phyloP scores from a whole-genome alignment of 805 yeast genomes.

The Hanseniaspora taiwanica region DNA sequence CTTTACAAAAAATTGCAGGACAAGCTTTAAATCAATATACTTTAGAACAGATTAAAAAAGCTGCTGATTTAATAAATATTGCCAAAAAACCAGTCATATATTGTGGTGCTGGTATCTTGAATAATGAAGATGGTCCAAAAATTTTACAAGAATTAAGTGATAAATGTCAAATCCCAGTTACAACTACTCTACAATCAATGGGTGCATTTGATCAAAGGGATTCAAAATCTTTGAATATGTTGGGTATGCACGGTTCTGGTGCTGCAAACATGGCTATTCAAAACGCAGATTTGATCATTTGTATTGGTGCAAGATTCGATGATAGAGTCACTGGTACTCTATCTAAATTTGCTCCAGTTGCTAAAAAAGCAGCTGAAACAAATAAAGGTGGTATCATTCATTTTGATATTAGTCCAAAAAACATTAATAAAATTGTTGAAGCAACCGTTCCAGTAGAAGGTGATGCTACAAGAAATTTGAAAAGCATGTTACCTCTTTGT shows the following conservation, averaged over 20 bases:
- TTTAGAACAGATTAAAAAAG: conserved; percentile 54
- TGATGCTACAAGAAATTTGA: conserved; percentile 74
- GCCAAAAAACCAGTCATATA: conserved; percentile 84
- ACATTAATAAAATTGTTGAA: conserved; percentile 92
- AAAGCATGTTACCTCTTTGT: conserved; percentile 57
- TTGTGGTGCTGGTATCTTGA: conserved; percentile 84
- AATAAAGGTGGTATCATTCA: conserved; percentile 92
- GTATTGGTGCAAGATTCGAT: conserved; percentile 94
- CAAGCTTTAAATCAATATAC: conserved; percentile 64
- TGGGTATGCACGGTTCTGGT: conserved; percentile 97
- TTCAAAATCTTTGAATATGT: conserved; percentile 83
- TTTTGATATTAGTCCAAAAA: conserved; percentile 91
- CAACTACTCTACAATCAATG: conserved; percentile 86
- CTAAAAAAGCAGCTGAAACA: conserved; percentile 77
- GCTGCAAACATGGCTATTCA: conserved; percentile 93
- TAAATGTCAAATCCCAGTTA: conserved; percentile 86
- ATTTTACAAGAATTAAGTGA: conserved; percentile 75
- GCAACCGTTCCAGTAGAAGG: conserved; percentile 97
- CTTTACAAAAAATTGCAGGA: conserved; percentile 57
- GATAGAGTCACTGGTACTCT: conserved; percentile 92
- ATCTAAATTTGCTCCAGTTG: conserved; percentile 84
- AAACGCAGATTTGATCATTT: conserved; percentile 82
- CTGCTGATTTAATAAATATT: conserved; percentile 64
- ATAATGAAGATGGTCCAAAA: conserved; percentile 67
- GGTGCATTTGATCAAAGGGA: conserved; percentile 92